These are phyloP conservation scores for Botryotinia calthae DNA, from an alignment of 2,329 filamentous ascomycete genomes.

Conservation along the genomic window DNA sequence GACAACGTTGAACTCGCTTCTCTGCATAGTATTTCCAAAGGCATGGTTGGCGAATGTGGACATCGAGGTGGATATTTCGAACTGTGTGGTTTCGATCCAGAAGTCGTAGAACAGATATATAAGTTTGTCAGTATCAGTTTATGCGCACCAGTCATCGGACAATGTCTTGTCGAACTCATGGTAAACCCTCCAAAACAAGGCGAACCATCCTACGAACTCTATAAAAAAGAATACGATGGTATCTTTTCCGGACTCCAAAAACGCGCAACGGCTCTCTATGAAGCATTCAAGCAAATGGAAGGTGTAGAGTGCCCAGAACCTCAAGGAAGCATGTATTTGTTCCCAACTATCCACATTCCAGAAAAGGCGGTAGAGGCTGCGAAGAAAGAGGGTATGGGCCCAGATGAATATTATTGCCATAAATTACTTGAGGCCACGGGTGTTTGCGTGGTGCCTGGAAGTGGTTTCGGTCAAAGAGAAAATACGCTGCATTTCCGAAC, in stretches of 20 bases:
- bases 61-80: slow-evolving; percentile 98
- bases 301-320: slow-evolving; percentile 87
- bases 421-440: slow-evolving; percentile 88
- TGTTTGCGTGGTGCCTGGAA: slow-evolving; percentile 89
- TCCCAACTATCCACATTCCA: slow-evolving; percentile 86
- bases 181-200: slow-evolving; percentile 88
- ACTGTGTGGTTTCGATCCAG: slow-evolving; percentile 80
- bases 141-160: slow-evolving; percentile 90
- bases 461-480: slow-evolving; percentile 91
- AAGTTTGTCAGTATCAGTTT: slow-evolving; percentile 98
- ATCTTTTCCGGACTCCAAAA: slow-evolving; percentile 77
- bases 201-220: slow-evolving; percentile 79
- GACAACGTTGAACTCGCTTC: slow-evolving; percentile 86
- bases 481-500: slow-evolving; percentile 92
- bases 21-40: slow-evolving; percentile 92
- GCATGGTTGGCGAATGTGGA: slow-evolving; percentile 98
- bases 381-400: slow-evolving; percentile 64
- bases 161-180: slow-evolving; percentile 97
- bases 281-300: slow-evolving; percentile 92
- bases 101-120: slow-evolving; percentile 92
- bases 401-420: slow-evolving; percentile 95
- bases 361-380: slow-evolving; percentile 75
- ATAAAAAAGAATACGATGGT: slow-evolving; percentile 77
- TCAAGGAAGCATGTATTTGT: slow-evolving; percentile 87
- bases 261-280: slow-evolving; percentile 80